Evolutionary conservation across 148 eudicot genomes (phyloP).

Genomic region (Nepenthes gracilis): DNA sequence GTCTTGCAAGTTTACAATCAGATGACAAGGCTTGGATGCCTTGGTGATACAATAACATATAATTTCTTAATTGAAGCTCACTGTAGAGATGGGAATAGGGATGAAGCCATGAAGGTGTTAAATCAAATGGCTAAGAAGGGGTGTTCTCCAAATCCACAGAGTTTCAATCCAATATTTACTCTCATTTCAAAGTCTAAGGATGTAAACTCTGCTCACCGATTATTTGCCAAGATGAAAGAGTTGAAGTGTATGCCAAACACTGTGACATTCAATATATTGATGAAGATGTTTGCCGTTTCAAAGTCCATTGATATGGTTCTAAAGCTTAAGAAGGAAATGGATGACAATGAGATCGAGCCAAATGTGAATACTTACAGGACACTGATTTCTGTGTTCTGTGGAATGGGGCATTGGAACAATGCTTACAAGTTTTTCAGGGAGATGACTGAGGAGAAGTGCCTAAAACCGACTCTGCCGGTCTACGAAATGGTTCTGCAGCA

Average conservation of each 20-base stretch:
- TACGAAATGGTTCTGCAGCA: conserved; percentile 59
- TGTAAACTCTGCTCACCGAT: conserved; percentile 69
- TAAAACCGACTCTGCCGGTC: conserved; percentile 42
- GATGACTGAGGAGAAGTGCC: conserved; percentile 80
- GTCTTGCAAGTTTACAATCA: conserved; percentile 83
- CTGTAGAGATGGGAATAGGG: conserved; percentile 66
- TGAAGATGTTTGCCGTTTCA: conserved; percentile 78
- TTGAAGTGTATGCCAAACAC: conserved; percentile 55
- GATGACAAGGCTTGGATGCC: conserved; percentile 62
- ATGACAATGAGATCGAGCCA: conserved; percentile 52
- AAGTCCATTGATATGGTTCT: conserved; percentile 87
- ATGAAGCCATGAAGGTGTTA: conserved; percentile 66
- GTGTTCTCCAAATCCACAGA: conserved; percentile 42
- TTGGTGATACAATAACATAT: conserved; percentile 58
- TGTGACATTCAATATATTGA: conserved; percentile 61
- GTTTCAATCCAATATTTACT: conserved; percentile 68
- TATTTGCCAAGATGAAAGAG: conserved; percentile 72
- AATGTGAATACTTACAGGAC: conserved; percentile 66
- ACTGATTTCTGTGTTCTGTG: conserved; percentile 58
- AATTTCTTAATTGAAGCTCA: conserved; percentile 67
- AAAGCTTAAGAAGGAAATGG: conserved; percentile 91
- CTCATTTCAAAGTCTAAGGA: conserved; percentile 39
- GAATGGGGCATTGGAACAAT: conserved; percentile 93
- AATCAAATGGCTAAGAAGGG: conserved; percentile 61
- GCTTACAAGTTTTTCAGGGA: conserved; percentile 68